Conservation (phyloP, 2,329 filamentous ascomycete genomes). For the Calonectria ilicicola region DNA sequence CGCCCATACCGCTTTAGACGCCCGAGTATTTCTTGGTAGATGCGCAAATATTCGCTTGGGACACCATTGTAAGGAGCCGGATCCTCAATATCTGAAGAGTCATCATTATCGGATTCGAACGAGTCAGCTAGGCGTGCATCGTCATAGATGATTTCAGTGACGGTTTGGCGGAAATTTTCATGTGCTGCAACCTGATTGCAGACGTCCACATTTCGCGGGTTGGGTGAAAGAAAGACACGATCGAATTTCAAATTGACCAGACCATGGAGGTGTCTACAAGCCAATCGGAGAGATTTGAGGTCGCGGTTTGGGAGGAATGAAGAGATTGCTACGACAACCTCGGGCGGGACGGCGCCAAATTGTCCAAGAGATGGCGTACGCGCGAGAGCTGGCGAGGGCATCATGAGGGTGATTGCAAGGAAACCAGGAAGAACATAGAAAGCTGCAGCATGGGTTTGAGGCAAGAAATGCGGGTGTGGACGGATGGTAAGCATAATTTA, state of each 20-base stretch:
- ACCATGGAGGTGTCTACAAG: no score
- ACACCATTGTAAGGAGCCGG: not conserved
- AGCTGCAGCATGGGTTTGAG: not conserved
- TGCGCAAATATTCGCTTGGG: not conserved
- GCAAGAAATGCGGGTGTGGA: no score
- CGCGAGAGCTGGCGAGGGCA: not conserved
- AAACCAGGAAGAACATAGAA: not conserved
- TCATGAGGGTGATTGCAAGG: not conserved
- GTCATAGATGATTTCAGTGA: constrained; percentile 56
- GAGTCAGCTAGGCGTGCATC: constrained; percentile 33
- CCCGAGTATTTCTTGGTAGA: not conserved
- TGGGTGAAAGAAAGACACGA: constrained; percentile 56
- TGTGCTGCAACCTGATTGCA: constrained; percentile 52
- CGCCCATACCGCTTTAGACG: not conserved
- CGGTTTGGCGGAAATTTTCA: constrained; percentile 43
- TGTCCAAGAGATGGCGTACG: not conserved
- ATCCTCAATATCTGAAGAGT: not conserved
- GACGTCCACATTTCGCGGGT: constrained; percentile 52
- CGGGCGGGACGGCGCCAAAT: not conserved
- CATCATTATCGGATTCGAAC: not conserved
- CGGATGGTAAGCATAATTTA: no score
- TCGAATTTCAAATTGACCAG: no score
- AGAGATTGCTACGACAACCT: not conserved
- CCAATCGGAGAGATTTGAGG: no score
- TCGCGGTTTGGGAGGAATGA: no score